phyloP scores from a whole-genome alignment of 2,329 filamentous ascomycete genomes.

The Fusarium mundagurra region DNA sequence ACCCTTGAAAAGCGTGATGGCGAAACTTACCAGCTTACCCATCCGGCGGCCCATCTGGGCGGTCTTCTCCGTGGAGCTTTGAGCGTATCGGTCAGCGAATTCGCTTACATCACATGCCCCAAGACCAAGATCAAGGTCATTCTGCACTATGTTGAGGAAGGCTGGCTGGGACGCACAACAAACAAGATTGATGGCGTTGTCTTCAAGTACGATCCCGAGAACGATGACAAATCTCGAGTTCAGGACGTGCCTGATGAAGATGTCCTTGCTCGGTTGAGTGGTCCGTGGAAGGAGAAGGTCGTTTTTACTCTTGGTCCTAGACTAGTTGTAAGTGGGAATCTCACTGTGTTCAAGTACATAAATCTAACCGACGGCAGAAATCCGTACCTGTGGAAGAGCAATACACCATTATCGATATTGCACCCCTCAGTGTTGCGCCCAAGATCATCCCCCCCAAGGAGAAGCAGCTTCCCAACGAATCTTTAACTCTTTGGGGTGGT shows the following conservation, averaged over 20 bases:
- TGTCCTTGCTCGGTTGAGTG: conserved; percentile 82
- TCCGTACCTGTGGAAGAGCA: conserved; percentile 65
- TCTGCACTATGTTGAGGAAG: conserved; percentile 91
- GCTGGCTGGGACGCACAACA: conserved; percentile 90
- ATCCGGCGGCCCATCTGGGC: conserved; percentile 91
- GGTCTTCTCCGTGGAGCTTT: conserved; percentile 88
- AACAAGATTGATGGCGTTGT: conserved; percentile 92
- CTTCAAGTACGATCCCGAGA: conserved; percentile 88
- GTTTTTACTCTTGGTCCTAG: conserved; percentile 69
- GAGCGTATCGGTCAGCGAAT: conserved; percentile 89
- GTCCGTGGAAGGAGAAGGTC: conserved; percentile 83
- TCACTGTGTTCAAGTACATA: not conserved
- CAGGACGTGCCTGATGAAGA: conserved; percentile 89
- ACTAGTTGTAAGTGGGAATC: conserved; percentile 64
- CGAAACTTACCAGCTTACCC: conserved; percentile 94
- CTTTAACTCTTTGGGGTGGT: conserved; percentile 83
- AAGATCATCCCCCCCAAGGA: conserved; percentile 84
- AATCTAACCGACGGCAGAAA: conserved; percentile 45
- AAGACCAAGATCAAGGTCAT: conserved; percentile 92
- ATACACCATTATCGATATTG: conserved; percentile 85
- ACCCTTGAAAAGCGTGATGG: conserved; percentile 80
- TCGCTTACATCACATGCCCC: conserved; percentile 88
- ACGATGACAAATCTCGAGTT: conserved; percentile 81
- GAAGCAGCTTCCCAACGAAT: conserved; percentile 88
- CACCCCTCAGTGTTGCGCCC: conserved; percentile 79